phyloP scores from a whole-genome alignment of 139 green algal species.

The Medakamo hakoo region DNA sequence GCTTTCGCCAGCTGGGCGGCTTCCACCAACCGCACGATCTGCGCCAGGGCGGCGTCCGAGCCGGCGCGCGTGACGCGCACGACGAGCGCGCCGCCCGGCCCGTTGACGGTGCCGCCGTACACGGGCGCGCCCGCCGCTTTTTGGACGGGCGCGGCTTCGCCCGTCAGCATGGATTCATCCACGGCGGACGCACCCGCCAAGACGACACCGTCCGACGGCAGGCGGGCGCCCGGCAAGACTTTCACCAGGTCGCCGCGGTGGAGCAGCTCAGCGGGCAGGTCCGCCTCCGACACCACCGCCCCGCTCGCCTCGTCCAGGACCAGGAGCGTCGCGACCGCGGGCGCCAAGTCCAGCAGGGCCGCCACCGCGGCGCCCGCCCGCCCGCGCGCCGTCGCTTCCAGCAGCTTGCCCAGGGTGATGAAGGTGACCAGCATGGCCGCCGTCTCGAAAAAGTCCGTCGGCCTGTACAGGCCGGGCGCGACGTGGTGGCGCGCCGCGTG shows the following conservation, averaged over 20 bases:
- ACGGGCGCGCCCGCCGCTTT: constrained; percentile 51
- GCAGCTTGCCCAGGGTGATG: constrained; percentile 70
- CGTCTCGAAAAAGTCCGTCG: constrained; percentile 96
- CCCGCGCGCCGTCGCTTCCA: constrained; percentile 42
- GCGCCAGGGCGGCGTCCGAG: constrained; percentile 58
- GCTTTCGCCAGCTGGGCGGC: constrained; percentile 87
- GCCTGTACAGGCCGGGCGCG: constrained; percentile 22
- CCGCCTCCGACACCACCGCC: constrained; percentile 29
- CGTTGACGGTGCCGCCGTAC: constrained; percentile 87
- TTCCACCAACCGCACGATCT: constrained; percentile 93
- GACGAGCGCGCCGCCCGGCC: constrained; percentile 21
- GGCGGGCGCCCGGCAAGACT: constrained; percentile 62
- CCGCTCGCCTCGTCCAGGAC: constrained; percentile 28
- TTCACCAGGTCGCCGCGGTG: constrained; percentile 78
- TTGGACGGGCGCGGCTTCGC: constrained; percentile 58
- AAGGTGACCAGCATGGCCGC: constrained; percentile 92
- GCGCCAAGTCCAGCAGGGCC: constrained; percentile 60
- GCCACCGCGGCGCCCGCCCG: constrained; percentile 60
- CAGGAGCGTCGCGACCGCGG: constrained; percentile 57
- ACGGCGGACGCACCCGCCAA: constrained; percentile 56
- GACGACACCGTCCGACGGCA: constrained; percentile 78
- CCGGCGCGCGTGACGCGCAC: constrained; percentile 56
- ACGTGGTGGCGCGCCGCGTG: constrained; percentile 26
- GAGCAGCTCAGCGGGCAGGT: constrained; percentile 59
- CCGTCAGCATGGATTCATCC: constrained; percentile 97